phyloP scores from a whole-genome alignment of 495 filamentous ascomycete species.

The Tricharina praecox region DNA sequence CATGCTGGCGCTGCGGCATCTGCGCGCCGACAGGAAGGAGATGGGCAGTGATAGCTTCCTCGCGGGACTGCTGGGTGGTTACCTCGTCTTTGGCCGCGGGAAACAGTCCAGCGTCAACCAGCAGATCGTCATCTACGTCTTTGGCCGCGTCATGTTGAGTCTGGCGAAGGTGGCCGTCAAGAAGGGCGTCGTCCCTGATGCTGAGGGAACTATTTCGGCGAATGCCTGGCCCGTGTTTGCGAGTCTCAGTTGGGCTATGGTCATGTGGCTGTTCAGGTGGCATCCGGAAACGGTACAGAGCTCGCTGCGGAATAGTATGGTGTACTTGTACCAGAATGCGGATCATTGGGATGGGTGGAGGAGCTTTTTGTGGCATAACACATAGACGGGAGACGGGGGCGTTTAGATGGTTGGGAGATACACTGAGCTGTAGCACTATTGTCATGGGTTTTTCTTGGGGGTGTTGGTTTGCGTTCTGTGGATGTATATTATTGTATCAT shows the following conservation, averaged over 20 bases:
- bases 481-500: too few species aligned
- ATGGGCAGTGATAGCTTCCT: constrained; percentile 48
- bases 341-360: constrained; percentile 7
- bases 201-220: constrained; percentile 33
- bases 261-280: constrained; percentile 93
- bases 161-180: constrained; percentile 66
- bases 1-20: constrained; percentile 52
- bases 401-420: neutral
- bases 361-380: constrained; percentile 10
- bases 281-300: constrained; percentile 76
- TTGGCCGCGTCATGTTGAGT: constrained; percentile 73
- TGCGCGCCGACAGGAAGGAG: constrained; percentile 44
- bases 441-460: too few species aligned
- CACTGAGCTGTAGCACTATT: constrained; percentile 2
- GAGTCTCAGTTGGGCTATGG: constrained; percentile 65
- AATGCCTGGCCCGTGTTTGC: constrained; percentile 88
- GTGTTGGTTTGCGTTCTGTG: too few species aligned
- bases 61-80: constrained; percentile 81
- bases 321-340: constrained; percentile 56
- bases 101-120: constrained; percentile 70
- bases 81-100: constrained; percentile 76
- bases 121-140: constrained; percentile 97
- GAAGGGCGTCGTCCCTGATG: constrained; percentile 23
- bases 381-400: neutral
- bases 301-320: constrained; percentile 90